Base-by-base conservation (phyloP, 208 protist species). In the Acanthamoeba quina region DNA sequence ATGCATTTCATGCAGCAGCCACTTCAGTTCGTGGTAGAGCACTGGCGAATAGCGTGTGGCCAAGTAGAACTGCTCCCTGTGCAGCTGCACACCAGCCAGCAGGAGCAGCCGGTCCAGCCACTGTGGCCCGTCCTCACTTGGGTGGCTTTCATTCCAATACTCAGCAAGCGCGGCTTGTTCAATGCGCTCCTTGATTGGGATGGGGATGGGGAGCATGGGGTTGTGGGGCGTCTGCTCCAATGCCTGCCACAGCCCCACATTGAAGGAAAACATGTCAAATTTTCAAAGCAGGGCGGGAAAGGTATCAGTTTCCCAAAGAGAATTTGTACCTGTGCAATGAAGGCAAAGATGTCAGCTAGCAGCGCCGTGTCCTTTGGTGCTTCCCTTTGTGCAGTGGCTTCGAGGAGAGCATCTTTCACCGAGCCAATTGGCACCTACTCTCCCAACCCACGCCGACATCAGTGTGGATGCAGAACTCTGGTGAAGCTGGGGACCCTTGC, bases 1-100 rank as follows among this genome's bases (percentile, higher is more conserved):
- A 29, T 80, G 70, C 19, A 80, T 29, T 10, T 80, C 70, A 37
- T 17, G 37, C 34, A 80, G 70, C 34, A 52, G 70, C 70, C 70
- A 80, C 70, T 80, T 80, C 34, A 80, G 70, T 21, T 80, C 70
- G 70, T 80, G 47, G 70, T 80, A 80, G 7, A 80, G 70, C 70
- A 80, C 70, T 10, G 52, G 70, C 70, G 70, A 80, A 37, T 80
- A 80, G 19, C 52, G 70, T 37, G 47, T 80, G 29, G 34, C 34
- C 34, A 80, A 80, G 70, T 80, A 37, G 41, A 80, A 80, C 70
- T 80, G 47, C 34, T 37, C 34, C 70, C 52, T 80, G 70, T 80
- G 52, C 34, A 80, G 47, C 34, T 52, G 34, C 70, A 80, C 70
- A 37, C 70, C 70, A 29, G 52, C 70, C 34, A 80, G 47, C 34